Evolutionary conservation across 2,329 filamentous ascomycete species (phyloP), one percentile per base, ranked within the genome.

Genomic region (Dendryphion nanum): DNA sequence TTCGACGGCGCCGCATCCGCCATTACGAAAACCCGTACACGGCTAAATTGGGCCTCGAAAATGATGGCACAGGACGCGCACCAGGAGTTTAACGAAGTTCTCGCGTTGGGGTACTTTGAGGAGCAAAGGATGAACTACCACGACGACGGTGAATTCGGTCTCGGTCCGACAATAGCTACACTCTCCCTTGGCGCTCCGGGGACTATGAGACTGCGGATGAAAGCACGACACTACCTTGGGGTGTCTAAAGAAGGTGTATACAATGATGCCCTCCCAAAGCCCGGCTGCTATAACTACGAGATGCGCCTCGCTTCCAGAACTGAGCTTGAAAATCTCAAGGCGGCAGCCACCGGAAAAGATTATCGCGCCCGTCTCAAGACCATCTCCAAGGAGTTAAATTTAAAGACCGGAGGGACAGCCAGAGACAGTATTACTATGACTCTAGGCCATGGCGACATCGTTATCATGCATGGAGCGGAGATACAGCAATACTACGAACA

Each of bases 401-500:
- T 70, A 2, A 57, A 50, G 32, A 43, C 51, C 6, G 59, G 55
- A 13, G 52, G 57, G 2, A 52, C 60, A 21, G 48, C 51, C 19
- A 63, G 42, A n/a, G 58, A 61, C 3, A 58, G 61, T 45, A 61
- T 79, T 12, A 67, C 60, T 2, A 56, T 80, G 52, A 62, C 67
- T 1, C 62, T 86, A 3, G 67, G 72, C 6, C 82, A 86, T 53
- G 82, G 82, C 0, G 82, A 85, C 52, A 74, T 85, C 8, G 71
- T 81, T 2, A 65, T 84, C 14, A 85, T 85, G 81, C 74, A 81
- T 47, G 81, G 81, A 0, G 64, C 64, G 0, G 63, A 67, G 0
- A 76, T 86, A 10, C 83, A 86, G 48, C 67, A 72, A 47, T 68
- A 73, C 15, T 81, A 81, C 38, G 79, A 83, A 71, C 79, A 82